Base-by-base conservation (phyloP, 2,329 filamentous ascomycete species). In the Ophiocordyceps unilateralis region DNA sequence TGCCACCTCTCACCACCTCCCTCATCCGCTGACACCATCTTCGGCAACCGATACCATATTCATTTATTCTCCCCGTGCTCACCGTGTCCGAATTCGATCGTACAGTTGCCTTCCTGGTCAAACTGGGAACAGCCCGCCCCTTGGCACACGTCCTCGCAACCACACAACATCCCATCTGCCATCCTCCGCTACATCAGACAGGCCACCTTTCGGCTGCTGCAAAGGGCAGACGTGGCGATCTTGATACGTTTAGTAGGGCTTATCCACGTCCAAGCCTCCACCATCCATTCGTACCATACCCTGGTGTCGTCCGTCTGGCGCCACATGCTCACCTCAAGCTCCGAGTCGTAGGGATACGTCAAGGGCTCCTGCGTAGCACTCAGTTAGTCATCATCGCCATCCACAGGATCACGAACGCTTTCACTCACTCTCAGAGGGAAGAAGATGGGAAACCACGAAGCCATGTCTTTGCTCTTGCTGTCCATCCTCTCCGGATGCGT, bases 261-360 rank as follows among this genome's bases (percentile, higher is more conserved):
- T 41, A 75, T 62, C 66, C 74, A 79, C 19, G 70, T 72, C 59
- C 80, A 95, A 11, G 83, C 84, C 60, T 96, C 91, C 2, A 95
- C 80, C 47, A 91, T 70, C 91, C 91, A 98, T 60, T 98, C 91
- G 59, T 98, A 98, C 93, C 91, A 98, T 8, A 98, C 91, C 59
- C 84, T 93, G 32, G 82, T 77, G 57, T 95, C 86, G 56, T 98
- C 89, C 1, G 91, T 96, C 62, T 93, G 84, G 41, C 91, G 76
- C 83, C 87, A 95, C 78, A 98, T 95, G 57, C 79, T 91, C 32
- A 95, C 78, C 51, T 93, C 83, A 5, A 96, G 68, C 59, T 94
- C 85, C 0, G 82, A 79, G 49, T 85, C 78, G 45, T 85, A 82
- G 0, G 91, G 89, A 50, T 93, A 77, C 56, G 86, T 83, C 14